phyloP scores from a whole-genome alignment of 306 rosid genomes.

The Hippophae tibetana region DNA sequence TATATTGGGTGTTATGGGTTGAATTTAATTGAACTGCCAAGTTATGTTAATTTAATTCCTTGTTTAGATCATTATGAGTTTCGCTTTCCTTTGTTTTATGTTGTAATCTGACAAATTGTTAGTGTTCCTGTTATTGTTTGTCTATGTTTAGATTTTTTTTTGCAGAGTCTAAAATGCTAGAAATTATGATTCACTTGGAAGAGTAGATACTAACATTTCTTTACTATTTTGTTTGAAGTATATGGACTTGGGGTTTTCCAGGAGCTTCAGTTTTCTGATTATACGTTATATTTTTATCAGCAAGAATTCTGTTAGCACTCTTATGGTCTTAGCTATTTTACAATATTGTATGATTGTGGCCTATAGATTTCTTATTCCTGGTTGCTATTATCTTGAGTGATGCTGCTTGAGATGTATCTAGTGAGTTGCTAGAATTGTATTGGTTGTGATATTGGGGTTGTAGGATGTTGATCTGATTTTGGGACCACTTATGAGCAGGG shows the following conservation, averaged over 20 bases:
- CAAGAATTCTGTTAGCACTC: background rate
- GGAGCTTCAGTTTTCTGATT: background rate
- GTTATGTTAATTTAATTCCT: no score
- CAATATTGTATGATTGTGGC: background rate
- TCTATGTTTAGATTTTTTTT: background rate
- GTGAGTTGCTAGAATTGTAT: background rate
- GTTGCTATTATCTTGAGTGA: conserved; percentile 8
- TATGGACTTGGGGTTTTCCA: background rate
- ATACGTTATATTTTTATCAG: background rate
- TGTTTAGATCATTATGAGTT: no score
- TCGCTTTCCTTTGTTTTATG: no score
- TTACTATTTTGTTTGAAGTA: background rate
- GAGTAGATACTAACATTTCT: background rate
- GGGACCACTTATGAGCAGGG: no score
- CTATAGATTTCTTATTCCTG: conserved; percentile 1
- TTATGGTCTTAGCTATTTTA: background rate
- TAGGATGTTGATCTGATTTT: no score
- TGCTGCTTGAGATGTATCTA: background rate
- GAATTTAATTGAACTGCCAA: background rate
- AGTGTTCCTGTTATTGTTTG: background rate
- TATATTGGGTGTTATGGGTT: background rate
- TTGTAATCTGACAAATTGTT: no score
- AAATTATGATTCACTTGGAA: background rate
- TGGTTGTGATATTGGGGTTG: background rate
- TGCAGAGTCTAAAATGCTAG: background rate